Conservation (phyloP, 305 asterid species). For the Vinca major region DNA sequence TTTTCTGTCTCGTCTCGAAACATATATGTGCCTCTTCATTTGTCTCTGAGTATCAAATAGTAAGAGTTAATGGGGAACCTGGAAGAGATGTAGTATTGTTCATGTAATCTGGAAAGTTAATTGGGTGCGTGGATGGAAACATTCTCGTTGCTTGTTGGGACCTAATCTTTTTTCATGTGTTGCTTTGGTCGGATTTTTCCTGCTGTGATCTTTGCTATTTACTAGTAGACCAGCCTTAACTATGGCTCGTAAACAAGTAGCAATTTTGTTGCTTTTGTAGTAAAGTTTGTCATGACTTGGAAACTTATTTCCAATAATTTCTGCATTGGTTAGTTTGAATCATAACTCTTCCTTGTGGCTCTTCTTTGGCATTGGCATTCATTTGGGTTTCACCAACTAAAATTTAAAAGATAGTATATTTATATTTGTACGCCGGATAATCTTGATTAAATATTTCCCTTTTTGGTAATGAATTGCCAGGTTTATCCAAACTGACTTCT, state of each 20-base stretch:
- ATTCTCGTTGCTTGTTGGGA: not conserved
- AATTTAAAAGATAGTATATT: not conserved
- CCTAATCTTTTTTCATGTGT: not conserved
- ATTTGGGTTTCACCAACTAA: not conserved
- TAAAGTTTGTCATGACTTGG: not conserved
- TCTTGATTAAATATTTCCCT: conserved; percentile 14
- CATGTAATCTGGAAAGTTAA: not conserved
- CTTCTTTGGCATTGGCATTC: no score
- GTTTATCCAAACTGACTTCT: conserved; percentile 77
- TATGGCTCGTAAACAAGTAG: not conserved
- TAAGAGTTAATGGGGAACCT: conserved; percentile 4
- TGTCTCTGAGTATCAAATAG: not conserved
- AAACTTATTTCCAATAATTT: conserved; percentile 1
- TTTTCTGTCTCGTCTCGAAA: not conserved
- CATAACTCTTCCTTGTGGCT: not conserved
- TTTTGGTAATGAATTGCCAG: conserved; percentile 37
- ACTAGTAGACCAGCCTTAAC: not conserved
- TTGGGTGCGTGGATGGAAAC: not conserved
- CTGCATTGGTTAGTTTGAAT: not conserved
- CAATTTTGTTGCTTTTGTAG: no score
- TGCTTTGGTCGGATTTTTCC: not conserved
- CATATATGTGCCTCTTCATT: not conserved
- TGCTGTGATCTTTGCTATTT: not conserved
- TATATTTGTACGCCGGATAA: not conserved
- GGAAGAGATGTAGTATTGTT: not conserved